Conservation (phyloP, 495 filamentous ascomycete genomes). For the Daldinia loculata region DNA sequence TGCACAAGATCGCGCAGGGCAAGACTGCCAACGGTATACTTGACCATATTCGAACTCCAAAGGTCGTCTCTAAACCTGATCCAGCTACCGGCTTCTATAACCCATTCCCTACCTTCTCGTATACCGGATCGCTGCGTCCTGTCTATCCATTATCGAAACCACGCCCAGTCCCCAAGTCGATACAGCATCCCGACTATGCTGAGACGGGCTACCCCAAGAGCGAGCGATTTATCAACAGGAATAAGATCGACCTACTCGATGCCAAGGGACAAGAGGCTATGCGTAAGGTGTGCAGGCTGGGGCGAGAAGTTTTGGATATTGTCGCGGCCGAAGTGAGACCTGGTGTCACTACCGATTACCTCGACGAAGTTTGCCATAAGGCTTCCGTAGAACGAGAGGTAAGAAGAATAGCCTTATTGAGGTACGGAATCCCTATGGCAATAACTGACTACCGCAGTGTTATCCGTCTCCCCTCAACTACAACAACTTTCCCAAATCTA, state of each 20-base stretch:
- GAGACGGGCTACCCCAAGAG: slow-evolving; percentile 82
- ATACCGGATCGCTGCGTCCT: slow-evolving; percentile 81
- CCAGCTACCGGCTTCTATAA: slow-evolving; percentile 89
- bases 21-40: slow-evolving; percentile 76
- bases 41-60: slow-evolving; percentile 72
- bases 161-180: slow-evolving; percentile 78
- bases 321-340: slow-evolving; percentile 81
- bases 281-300: slow-evolving; percentile 90
- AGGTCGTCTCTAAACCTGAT: slow-evolving; percentile 84
- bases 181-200: slow-evolving; percentile 86
- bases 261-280: slow-evolving; percentile 81
- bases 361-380: slow-evolving; percentile 95
- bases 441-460: slow-evolving; percentile 65
- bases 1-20: slow-evolving; percentile 70
- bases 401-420: slow-evolving; percentile 44
- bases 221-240: slow-evolving; percentile 74
- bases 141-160: slow-evolving; percentile 85
- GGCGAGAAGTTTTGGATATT: slow-evolving; percentile 92
- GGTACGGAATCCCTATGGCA: neutral
- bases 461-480: slow-evolving; percentile 98
- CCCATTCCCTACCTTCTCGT: slow-evolving; percentile 87
- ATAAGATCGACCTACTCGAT: slow-evolving; percentile 84
- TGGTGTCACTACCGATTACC: slow-evolving; percentile 94
- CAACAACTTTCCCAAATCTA: slow-evolving; percentile 94
- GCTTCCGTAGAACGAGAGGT: slow-evolving; percentile 94